A percentile compares a stretch with the other conserved stretches of the same genome.
These are phyloP conservation scores for Rhinocladiella similis DNA, from an alignment of 2,329 filamentous ascomycete species.

Conservation along the genomic window DNA sequence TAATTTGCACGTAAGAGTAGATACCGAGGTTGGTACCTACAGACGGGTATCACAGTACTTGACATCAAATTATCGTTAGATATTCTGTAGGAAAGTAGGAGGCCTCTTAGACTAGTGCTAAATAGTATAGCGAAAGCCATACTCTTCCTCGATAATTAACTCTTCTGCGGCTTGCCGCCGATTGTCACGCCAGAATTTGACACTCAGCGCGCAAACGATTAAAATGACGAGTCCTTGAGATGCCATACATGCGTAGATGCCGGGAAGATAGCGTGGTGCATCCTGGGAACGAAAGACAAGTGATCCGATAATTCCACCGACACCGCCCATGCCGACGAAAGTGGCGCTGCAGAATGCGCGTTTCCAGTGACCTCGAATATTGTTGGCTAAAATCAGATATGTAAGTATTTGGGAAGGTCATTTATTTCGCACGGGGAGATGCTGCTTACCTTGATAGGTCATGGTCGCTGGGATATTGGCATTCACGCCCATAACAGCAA, in stretches of 20 bases:
- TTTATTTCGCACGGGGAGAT: too few species aligned
- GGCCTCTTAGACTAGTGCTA: too few species aligned
- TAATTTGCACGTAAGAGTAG: too few species aligned
- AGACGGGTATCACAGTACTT: too few species aligned
- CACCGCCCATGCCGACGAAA: conserved; percentile 45
- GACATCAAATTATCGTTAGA: too few species aligned
- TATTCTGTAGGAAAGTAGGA: too few species aligned
- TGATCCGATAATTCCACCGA: conserved; percentile 74
- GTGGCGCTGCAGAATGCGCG: conserved; percentile 55
- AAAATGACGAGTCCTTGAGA: not conserved
- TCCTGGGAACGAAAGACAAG: conserved; percentile 63
- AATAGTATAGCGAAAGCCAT: not conserved
- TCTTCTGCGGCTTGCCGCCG: not conserved
- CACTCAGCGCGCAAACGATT: not conserved
- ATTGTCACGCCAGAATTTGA: not conserved
- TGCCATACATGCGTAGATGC: conserved; percentile 35
- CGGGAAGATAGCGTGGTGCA: conserved; percentile 33
- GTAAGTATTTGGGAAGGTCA: too few species aligned
- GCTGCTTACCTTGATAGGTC: conserved; percentile 65
- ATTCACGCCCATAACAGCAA: conserved; percentile 73
- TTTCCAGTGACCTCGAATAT: conserved; percentile 86
- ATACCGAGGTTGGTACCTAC: too few species aligned
- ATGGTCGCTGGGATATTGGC: conserved; percentile 73
- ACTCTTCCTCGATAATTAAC: not conserved
- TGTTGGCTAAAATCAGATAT: conserved; percentile 59